These are phyloP conservation scores for Rhododendron kiyosumense DNA, from an alignment of 148 eudicot genomes.

Conservation along the genomic window DNA sequence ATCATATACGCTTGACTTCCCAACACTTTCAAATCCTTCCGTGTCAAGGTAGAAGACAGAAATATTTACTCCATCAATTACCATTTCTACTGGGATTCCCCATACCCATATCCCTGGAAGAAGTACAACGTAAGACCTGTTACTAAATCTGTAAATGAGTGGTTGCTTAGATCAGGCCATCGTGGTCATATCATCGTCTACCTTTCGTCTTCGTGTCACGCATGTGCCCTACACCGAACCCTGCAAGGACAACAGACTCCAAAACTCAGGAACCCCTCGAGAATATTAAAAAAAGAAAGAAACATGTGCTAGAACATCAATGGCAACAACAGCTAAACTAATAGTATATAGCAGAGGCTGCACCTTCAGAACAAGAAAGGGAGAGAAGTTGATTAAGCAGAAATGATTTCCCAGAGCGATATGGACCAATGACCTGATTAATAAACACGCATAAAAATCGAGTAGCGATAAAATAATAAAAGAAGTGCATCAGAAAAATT, in stretches of 20 bases:
- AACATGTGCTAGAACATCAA: neutral
- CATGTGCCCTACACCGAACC: constrained; percentile 99
- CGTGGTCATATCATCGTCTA: constrained; percentile 13
- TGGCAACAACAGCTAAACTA: neutral
- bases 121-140: neutral
- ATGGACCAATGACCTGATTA: constrained; percentile 91
- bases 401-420: constrained; percentile 97
- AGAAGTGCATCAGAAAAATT: neutral
- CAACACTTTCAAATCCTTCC: constrained; percentile 98
- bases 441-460: constrained; percentile 13
- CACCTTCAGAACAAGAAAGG: constrained; percentile 95
- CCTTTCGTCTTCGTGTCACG: constrained; percentile 98
- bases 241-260: constrained; percentile 34
- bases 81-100: constrained; percentile 82
- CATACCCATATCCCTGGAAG: constrained; percentile 90
- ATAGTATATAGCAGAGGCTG: constrained; percentile 3
- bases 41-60: constrained; percentile 95
- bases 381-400: constrained; percentile 96
- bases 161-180: neutral
- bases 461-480: neutral
- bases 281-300: neutral
- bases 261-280: constrained; percentile 1
- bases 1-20: constrained; percentile 95
- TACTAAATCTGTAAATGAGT: constrained; percentile 1
- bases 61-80: constrained; percentile 68